These are phyloP conservation scores for Diaporthe batatas DNA, from an alignment of 2,329 filamentous ascomycete species.

Conservation along the genomic window DNA sequence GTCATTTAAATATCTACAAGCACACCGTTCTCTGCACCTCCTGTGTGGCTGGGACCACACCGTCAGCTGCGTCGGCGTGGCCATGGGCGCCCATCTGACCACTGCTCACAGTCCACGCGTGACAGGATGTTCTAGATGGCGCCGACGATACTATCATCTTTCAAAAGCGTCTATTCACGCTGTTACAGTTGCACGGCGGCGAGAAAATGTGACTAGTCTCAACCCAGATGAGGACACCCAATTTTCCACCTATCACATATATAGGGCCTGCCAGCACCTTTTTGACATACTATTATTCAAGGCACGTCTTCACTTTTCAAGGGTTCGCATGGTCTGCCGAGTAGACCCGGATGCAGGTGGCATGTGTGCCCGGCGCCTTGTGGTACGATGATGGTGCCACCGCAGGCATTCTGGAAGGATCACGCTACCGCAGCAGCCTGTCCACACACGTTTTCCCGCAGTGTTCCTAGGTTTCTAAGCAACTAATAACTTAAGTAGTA, in stretches of 20 bases:
- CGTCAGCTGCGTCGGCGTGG: conserved; percentile 28
- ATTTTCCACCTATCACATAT: conserved; percentile 25
- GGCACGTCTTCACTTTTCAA: background rate
- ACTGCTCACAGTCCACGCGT: conserved; percentile 11
- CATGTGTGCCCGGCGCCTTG: background rate
- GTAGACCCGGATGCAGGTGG: conserved; percentile 7
- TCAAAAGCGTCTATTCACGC: background rate
- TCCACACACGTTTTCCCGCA: conserved; percentile 22
- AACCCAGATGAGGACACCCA: conserved; percentile 2
- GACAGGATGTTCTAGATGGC: conserved; percentile 9
- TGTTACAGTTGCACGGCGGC: conserved; percentile 10
- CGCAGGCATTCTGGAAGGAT: conserved; percentile 4
- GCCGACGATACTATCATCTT: conserved; percentile 26
- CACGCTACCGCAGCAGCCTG: conserved; percentile 17
- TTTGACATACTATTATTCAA: conserved; percentile 7
- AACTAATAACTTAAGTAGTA: background rate
- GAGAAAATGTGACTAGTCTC: conserved; percentile 9
- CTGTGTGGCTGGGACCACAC: background rate
- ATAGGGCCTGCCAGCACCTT: background rate
- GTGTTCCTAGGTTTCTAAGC: background rate
- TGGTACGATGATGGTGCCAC: conserved; percentile 31
- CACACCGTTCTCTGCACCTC: background rate
- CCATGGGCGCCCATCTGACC: conserved; percentile 34
- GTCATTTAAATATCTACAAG: background rate
- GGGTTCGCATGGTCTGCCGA: background rate